Evolutionary conservation across 225 moss, liverwort and hornwort species (phyloP), one percentile per base, ranked within the genome.

Genomic region (Straminergon stramineum): DNA sequence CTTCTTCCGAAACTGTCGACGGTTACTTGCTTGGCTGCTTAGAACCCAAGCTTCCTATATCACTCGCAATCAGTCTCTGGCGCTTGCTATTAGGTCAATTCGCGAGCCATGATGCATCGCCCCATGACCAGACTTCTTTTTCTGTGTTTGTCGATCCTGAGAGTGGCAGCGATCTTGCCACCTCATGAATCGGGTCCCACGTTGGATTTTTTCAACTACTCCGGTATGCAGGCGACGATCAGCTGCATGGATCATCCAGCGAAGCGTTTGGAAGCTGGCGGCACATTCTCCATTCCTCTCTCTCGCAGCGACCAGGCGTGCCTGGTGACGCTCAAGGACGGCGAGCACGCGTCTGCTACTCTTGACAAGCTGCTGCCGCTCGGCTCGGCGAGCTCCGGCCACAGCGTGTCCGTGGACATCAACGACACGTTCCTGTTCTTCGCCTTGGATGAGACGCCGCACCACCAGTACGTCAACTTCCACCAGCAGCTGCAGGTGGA

Each of bases 331-430:
- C 90, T 95, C 45, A 66, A 85, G 76, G 93, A 92, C 65, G 94
- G 92, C 62, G 92, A 93, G 86, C 93, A 91, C 64, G 93, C 93
- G 58, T 87, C 92, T 8, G 90, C 88, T 8, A 88, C 91, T 57
- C 81, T 95, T 3, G 87, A 90, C 84, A 89, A 95, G 92, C 80
- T 95, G 85, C 84, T 95, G 87, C 94, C 93, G 52, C 53, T 52
- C 48, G 87, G 87, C 35, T 85, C 91, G 7, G 83, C 86, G 34
- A 87, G 86, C 73, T 85, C 92, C 28, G 84, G 92, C 11, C 89
- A 91, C 56, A 92, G 93, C 10, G 94, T 95, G 9, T 95, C 94
- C 58, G 92, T 95, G 27, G 94, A 93, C 86, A 92, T 95, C 88
- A 91, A 93, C 67, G 94, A 95, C 48, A 91, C 92, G 13, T 92